Evolutionary conservation across 306 rosid genomes (phyloP).

Genomic region (Oxytropis ochrocephala): DNA sequence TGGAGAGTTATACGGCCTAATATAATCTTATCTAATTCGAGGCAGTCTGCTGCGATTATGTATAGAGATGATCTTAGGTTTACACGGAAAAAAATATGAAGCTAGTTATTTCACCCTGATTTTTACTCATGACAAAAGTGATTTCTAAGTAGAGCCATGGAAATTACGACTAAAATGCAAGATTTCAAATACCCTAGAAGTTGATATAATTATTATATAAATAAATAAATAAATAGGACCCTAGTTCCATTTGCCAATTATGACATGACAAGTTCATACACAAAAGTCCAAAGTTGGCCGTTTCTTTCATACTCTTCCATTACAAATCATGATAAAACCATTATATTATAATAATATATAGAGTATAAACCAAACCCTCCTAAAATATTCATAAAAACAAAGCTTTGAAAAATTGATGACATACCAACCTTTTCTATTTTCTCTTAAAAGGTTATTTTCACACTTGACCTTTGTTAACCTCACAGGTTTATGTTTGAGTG

Average conservation of each 20-base stretch:
- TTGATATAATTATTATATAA: not conserved
- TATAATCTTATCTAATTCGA: too few species aligned
- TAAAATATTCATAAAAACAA: not conserved
- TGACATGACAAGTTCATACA: not conserved
- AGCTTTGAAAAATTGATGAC: slow-evolving; percentile 28
- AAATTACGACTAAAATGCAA: not conserved
- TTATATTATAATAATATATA: not conserved
- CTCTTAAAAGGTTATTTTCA: slow-evolving; percentile 7
- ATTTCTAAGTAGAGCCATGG: not conserved
- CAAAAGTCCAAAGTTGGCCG: slow-evolving; percentile 39
- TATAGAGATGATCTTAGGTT: too few species aligned
- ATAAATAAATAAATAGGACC: not conserved
- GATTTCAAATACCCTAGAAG: not conserved
- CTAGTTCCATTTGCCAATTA: not conserved
- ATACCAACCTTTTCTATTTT: not conserved
- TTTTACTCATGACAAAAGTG: not conserved
- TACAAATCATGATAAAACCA: slow-evolving; percentile 10
- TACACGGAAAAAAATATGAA: too few species aligned
- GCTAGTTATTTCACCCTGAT: not conserved
- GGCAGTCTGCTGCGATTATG: too few species aligned
- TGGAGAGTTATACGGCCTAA: too few species aligned
- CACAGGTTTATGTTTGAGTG: not conserved
- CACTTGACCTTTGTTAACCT: slow-evolving; percentile 9
- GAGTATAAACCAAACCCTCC: slow-evolving; percentile 20
- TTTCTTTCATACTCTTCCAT: slow-evolving; percentile 7